These are phyloP conservation scores for Mycena floridula DNA, from an alignment of 768 basidiomycete genomes.

Conservation along the genomic window DNA sequence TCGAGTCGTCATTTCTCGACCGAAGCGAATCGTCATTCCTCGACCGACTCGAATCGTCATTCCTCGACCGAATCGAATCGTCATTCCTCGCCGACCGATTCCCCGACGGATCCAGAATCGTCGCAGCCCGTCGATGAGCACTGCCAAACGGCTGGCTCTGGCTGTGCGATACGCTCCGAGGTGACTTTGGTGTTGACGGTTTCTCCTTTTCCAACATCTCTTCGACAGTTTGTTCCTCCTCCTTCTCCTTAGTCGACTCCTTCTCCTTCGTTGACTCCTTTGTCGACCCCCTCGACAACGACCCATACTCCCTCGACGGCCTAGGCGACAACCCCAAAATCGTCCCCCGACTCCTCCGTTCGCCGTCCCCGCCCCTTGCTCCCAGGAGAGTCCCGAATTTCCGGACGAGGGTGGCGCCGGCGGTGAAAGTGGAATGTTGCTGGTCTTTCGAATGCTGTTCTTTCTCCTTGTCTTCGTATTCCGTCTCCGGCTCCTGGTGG, in stretches of 20 bases:
- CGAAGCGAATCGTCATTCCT: too few species aligned
- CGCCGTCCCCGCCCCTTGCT: slow-evolving; percentile 32
- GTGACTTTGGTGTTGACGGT: slow-evolving; percentile 15
- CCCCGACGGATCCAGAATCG: slow-evolving; percentile 69
- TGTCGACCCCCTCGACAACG: slow-evolving; percentile 29
- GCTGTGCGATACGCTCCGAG: slow-evolving; percentile 30
- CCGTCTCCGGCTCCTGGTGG: slow-evolving; percentile 22
- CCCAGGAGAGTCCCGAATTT: slow-evolving; percentile 65
- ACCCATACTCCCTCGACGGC: too few species aligned
- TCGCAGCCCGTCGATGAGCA: slow-evolving; percentile 70
- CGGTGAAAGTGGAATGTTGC: slow-evolving; percentile 39
- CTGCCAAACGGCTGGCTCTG: slow-evolving; percentile 34
- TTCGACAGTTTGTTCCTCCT: slow-evolving; percentile 21
- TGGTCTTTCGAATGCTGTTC: slow-evolving; percentile 10
- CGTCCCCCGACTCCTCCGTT: slow-evolving; percentile 38
- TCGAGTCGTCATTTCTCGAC: too few species aligned
- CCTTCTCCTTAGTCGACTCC: slow-evolving; percentile 21
- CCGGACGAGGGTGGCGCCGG: slow-evolving; percentile 69
- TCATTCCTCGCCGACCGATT: too few species aligned
- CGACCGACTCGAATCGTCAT: too few species aligned
- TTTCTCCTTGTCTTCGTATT: slow-evolving; percentile 24
- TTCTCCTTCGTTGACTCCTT: slow-evolving; percentile 29
- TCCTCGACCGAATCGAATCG: too few species aligned
- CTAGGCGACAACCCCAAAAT: too few species aligned
- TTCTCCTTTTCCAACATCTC: slow-evolving; percentile 12